A percentile compares a stretch with the other conserved stretches of the same genome.
These are phyloP conservation scores for Cubamyces lactineus DNA, from an alignment of 768 basidiomycete genomes.

Conservation along the genomic window DNA sequence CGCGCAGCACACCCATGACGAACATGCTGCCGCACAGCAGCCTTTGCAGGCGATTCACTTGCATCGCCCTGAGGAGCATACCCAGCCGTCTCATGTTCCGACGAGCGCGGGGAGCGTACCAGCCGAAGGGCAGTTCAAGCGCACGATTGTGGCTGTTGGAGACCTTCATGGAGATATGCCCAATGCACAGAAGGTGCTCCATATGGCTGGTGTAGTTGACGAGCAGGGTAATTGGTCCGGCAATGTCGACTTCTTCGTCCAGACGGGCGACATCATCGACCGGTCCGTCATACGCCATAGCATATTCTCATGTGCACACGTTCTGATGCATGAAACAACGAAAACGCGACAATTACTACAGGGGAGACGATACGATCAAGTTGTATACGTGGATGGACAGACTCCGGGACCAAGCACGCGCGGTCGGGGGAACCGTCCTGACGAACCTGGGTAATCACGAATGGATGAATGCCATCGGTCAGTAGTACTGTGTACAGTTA, in stretches of 20 bases:
- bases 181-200: conserved; percentile 79
- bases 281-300: conserved; percentile 48
- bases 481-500: conserved; percentile 8
- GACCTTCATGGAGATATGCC: conserved; percentile 89
- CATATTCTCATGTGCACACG: neutral
- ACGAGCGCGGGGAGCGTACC: neutral
- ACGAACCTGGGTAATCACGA: conserved; percentile 94
- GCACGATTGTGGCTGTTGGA: conserved; percentile 83
- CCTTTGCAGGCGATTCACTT: conserved; percentile 6
- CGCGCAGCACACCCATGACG: conserved; percentile 17
- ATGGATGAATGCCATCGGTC: conserved; percentile 90
- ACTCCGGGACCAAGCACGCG: conserved; percentile 73
- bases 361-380: conserved; percentile 88
- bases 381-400: conserved; percentile 85
- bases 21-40: neutral
- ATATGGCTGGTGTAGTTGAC: conserved; percentile 80
- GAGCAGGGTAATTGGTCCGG: conserved; percentile 79
- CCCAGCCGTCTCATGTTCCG: neutral
- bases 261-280: conserved; percentile 96
- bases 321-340: neutral
- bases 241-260: conserved; percentile 83
- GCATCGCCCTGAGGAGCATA: neutral
- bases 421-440: conserved; percentile 71
- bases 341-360: conserved; percentile 31
- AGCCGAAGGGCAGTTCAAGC: conserved; percentile 23